Evolutionary conservation across 2,329 filamentous ascomycete species (phyloP).

Genomic region (Colletotrichum cuscutae): DNA sequence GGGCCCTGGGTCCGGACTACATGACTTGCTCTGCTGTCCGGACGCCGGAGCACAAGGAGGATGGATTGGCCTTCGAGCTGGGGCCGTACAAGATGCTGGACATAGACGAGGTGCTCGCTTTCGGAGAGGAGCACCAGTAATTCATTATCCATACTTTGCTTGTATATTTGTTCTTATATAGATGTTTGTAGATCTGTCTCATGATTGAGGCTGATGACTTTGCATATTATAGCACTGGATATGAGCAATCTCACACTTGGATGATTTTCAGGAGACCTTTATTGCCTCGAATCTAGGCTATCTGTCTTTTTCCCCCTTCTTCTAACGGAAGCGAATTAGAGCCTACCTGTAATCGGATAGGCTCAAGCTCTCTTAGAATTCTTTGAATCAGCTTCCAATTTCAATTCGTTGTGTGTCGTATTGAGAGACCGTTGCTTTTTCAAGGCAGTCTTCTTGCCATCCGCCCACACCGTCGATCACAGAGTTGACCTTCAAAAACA

Average conservation of each 20-base stretch:
- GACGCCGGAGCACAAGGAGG: slow-evolving; percentile 48
- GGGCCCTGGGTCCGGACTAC: slow-evolving; percentile 59
- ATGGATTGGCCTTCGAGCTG: slow-evolving; percentile 51
- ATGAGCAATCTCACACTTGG: background rate
- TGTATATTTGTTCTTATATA: background rate
- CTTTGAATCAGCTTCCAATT: background rate
- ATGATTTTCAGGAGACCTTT: background rate
- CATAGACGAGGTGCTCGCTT: slow-evolving; percentile 56
- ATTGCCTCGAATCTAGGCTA: background rate
- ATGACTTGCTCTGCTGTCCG: slow-evolving; percentile 65
- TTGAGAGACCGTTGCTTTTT: no score
- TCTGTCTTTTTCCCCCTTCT: background rate
- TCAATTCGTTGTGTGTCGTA: no score
- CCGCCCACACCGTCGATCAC: no score
- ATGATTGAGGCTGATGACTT: background rate
- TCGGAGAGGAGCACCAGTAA: slow-evolving; percentile 49
- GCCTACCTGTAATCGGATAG: no score
- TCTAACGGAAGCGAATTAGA: background rate
- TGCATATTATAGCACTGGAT: background rate
- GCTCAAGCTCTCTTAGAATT: background rate
- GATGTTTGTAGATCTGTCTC: background rate
- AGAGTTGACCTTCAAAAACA: no score
- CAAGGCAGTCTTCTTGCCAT: no score
- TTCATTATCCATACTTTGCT: slow-evolving; percentile 1
- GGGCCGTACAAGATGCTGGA: slow-evolving; percentile 54